These are phyloP conservation scores for Davidsoniella virescens DNA, from an alignment of 2,329 filamentous ascomycete genomes.

Conservation along the genomic window DNA sequence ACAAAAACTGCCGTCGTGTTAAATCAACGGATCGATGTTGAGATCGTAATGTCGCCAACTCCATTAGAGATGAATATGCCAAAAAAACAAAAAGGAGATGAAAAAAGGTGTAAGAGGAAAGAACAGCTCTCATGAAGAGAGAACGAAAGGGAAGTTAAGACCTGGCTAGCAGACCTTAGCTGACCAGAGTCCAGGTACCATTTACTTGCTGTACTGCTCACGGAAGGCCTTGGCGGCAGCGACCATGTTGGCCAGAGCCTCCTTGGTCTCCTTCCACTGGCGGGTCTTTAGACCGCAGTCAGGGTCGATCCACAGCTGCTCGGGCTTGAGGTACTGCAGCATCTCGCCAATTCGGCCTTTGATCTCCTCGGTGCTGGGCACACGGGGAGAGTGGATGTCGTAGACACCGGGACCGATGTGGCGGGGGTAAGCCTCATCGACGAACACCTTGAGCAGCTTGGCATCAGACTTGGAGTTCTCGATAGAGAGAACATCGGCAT, in stretches of 20 bases:
- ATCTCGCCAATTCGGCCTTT: conserved; percentile 96
- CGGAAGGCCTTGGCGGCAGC: conserved; percentile 96
- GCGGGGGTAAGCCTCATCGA: conserved; percentile 90
- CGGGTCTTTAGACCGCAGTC: conserved; percentile 99
- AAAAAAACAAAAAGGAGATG: conserved; percentile 17
- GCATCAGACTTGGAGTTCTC: conserved; percentile 99
- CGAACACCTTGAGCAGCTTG: conserved; percentile 97
- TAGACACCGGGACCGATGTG: conserved; percentile 99
- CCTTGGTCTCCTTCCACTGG: conserved; percentile 98
- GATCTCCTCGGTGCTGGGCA: conserved; percentile 95
- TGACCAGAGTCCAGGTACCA: neutral
- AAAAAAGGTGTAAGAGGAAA: conserved; percentile 11
- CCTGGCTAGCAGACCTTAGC: too few species aligned
- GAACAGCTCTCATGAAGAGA: conserved; percentile 2
- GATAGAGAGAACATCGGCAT: conserved; percentile 95
- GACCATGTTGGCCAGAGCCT: conserved; percentile 89
- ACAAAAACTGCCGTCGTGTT: conserved; percentile 13
- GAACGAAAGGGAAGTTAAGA: neutral
- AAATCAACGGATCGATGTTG: conserved; percentile 30
- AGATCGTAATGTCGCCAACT: conserved; percentile 30
- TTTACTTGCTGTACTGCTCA: conserved; percentile 61
- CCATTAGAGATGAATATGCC: conserved; percentile 16
- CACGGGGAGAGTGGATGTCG: conserved; percentile 98
- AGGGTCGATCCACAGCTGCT: conserved; percentile 99
- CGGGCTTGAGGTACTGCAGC: conserved; percentile 90